Conservation (phyloP, 805 yeast genomes). For the Ogataea wickerhamii region DNA sequence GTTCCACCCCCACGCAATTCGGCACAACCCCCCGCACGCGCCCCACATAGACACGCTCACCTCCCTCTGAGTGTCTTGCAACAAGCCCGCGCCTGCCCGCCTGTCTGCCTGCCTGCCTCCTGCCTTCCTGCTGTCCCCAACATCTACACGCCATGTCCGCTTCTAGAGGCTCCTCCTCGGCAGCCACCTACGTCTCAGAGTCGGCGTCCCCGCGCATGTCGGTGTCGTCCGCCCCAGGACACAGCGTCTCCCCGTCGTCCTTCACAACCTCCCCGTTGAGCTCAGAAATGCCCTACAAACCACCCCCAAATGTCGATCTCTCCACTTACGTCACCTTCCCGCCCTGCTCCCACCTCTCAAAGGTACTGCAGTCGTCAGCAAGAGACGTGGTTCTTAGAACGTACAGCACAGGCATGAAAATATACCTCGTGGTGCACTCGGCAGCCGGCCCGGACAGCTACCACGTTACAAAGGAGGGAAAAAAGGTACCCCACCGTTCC, state of each 20-base stretch:
- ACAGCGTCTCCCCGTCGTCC: neutral
- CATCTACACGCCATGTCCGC: too few species aligned
- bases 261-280: neutral
- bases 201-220: neutral
- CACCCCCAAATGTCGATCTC: conserved; percentile 5
- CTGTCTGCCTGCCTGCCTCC: too few species aligned
- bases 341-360: conserved; percentile 47
- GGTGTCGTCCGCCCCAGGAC: neutral
- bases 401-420: conserved; percentile 48
- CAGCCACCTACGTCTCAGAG: conserved; percentile 1
- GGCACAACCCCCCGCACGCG: too few species aligned
- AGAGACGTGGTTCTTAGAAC: conserved; percentile 46
- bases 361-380: conserved; percentile 48
- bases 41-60: too few species aligned
- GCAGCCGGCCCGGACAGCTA: conserved; percentile 10
- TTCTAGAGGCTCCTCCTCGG: neutral
- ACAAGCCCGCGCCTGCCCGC: too few species aligned
- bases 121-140: too few species aligned
- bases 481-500: conserved; percentile 34
- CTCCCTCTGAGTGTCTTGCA: too few species aligned
- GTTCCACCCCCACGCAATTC: neutral
- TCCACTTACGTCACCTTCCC: conserved; percentile 33
- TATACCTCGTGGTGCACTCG: conserved; percentile 33
- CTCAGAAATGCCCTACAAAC: conserved; percentile 3
- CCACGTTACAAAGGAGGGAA: conserved; percentile 37